Conservation (phyloP, 805 yeast species). For the Dipodascus albidus region DNA sequence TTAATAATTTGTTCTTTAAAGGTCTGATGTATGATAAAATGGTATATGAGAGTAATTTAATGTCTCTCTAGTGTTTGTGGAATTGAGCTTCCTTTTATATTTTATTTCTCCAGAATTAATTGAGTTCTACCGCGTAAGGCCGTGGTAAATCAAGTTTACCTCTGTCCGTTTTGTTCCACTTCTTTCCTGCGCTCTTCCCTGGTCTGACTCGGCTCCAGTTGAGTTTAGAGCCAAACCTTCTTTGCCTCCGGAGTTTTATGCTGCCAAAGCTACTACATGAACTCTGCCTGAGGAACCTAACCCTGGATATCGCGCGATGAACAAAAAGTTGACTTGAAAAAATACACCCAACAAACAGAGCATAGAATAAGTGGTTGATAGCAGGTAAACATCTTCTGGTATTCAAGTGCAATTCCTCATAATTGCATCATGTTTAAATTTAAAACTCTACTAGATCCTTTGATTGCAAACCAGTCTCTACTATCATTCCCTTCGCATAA, state of each 20-base stretch:
- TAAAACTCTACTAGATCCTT: conserved; percentile 18
- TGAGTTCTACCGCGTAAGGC: too few species aligned
- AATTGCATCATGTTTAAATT: conserved; percentile 23
- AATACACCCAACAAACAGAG: neutral
- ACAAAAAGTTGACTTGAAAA: neutral
- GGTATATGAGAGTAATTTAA: too few species aligned
- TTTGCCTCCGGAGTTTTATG: neutral
- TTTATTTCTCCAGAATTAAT: too few species aligned
- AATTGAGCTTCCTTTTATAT: too few species aligned
- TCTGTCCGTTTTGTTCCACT: neutral
- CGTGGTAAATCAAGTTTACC: too few species aligned
- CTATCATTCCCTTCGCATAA: conserved; percentile 21
- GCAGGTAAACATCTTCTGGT: too few species aligned
- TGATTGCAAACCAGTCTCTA: conserved; percentile 19
- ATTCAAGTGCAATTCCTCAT: too few species aligned
- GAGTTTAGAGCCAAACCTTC: neutral
- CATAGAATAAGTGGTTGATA: too few species aligned
- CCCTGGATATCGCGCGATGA: too few species aligned
- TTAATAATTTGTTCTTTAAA: too few species aligned
- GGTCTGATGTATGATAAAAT: too few species aligned
- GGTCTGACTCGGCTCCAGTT: neutral
- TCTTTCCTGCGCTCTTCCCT: neutral
- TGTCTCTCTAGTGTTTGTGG: too few species aligned
- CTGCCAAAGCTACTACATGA: neutral
- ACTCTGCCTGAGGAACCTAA: neutral